phyloP scores from a whole-genome alignment of 2,329 filamentous ascomycete species.

The Purpureocillium lavendulum region DNA sequence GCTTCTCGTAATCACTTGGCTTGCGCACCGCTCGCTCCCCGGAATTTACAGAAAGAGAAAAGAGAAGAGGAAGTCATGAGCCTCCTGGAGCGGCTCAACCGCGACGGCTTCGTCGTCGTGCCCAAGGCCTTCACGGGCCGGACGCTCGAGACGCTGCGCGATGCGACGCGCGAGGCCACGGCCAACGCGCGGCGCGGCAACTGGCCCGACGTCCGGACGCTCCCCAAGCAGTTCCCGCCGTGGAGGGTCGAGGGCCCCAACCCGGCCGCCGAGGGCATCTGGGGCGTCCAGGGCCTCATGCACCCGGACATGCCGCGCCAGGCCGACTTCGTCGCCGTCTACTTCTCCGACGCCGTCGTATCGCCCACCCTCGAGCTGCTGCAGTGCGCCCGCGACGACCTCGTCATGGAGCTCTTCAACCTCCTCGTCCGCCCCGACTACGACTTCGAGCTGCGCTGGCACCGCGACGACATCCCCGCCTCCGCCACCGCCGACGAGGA shows the following conservation, averaged over 20 bases:
- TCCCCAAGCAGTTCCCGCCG: conserved; percentile 84
- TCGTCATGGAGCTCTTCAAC: conserved; percentile 88
- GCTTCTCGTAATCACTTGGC: too few species aligned
- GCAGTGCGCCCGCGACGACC: conserved; percentile 42
- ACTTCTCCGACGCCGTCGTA: conserved; percentile 62
- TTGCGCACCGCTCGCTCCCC: too few species aligned
- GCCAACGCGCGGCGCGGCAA: conserved; percentile 53
- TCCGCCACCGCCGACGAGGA: conserved; percentile 59
- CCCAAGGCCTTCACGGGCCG: conserved; percentile 43
- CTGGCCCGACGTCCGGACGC: conserved; percentile 75
- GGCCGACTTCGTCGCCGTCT: conserved; percentile 53
- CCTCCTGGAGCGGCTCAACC: conserved; percentile 37
- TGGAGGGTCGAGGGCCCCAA: conserved; percentile 50
- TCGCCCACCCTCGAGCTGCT: conserved; percentile 57
- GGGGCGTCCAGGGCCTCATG: conserved; percentile 80
- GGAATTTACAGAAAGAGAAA: too few species aligned
- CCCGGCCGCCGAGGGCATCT: conserved; percentile 56
- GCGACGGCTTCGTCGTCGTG: conserved; percentile 68
- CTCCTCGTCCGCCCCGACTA: conserved; percentile 65
- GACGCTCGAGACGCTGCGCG: conserved; percentile 50
- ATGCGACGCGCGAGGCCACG: conserved; percentile 50
- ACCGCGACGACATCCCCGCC: conserved; percentile 70
- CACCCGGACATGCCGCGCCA: conserved; percentile 60
- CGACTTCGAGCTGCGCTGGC: conserved; percentile 72
- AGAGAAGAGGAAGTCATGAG: too few species aligned